A percentile compares a stretch with the other conserved stretches of the same genome.
Evolutionary conservation across 1,284 basidiomycete genomes (phyloP).

Genomic region (Moniliophthora roreri): DNA sequence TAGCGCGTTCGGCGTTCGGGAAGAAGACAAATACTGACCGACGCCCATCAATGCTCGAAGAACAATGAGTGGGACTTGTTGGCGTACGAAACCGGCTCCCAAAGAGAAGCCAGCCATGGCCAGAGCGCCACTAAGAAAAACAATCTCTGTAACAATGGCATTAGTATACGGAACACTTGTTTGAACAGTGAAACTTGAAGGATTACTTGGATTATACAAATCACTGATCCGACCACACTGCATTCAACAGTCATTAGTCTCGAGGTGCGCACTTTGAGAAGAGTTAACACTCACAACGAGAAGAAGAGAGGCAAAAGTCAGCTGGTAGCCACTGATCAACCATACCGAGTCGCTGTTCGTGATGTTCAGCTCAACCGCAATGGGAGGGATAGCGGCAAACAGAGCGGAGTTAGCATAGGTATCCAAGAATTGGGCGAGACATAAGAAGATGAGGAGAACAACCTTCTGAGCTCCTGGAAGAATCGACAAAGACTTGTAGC

Average conservation of each 20-base stretch:
- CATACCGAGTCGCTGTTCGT: conserved; percentile 28
- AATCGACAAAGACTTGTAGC: conserved; percentile 2
- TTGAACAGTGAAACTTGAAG: not conserved
- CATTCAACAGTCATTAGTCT: not conserved
- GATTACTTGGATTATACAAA: conserved; percentile 33
- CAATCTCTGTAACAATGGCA: conserved; percentile 19
- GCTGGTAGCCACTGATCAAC: conserved; percentile 34
- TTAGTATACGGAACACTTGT: not conserved
- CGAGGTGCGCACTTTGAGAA: not conserved
- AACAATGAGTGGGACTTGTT: conserved; percentile 30
- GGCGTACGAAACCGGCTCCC: conserved; percentile 28
- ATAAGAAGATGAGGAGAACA: conserved; percentile 29
- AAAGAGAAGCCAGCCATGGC: conserved; percentile 29
- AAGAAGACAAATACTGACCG: conserved; percentile 15
- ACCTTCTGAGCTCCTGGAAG: conserved; percentile 18
- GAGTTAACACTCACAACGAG: conserved; percentile 22
- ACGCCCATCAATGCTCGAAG: conserved; percentile 34
- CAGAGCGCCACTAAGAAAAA: conserved; percentile 27
- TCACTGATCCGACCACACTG: conserved; percentile 36
- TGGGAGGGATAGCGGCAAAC: conserved; percentile 30
- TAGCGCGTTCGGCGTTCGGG: not conserved
- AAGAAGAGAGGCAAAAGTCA: conserved; percentile 37
- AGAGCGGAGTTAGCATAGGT: conserved; percentile 32
- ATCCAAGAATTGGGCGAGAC: conserved; percentile 35
- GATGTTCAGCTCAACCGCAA: conserved; percentile 23